A percentile compares a stretch with the other conserved stretches of the same genome.
phyloP scores from a whole-genome alignment of 768 basidiomycete species.

The Collybiopsis confluens region DNA sequence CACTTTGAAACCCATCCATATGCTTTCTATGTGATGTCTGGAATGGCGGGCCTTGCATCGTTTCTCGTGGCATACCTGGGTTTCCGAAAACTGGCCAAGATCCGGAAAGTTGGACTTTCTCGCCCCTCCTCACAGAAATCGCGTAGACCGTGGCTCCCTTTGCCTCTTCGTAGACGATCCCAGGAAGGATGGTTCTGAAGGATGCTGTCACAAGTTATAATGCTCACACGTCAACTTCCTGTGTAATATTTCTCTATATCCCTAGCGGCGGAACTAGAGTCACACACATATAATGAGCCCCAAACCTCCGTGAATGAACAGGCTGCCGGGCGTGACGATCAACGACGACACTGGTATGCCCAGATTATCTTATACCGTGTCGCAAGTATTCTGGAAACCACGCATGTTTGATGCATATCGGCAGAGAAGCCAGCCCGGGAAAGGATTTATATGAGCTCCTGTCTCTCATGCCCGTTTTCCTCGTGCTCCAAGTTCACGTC shows the following conservation, averaged over 20 bases:
- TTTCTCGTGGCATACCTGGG: conserved; percentile 62
- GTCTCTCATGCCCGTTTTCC: too few relatives aligned
- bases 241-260: neutral
- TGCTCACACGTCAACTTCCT: neutral
- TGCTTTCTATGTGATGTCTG: conserved; percentile 69
- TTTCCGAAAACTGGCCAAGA: conserved; percentile 54
- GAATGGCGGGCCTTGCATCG: conserved; percentile 53
- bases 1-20: conserved; percentile 69
- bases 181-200: conserved; percentile 32
- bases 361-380: too few relatives aligned
- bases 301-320: too few relatives aligned
- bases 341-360: too few relatives aligned
- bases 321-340: too few relatives aligned
- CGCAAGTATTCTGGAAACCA: too few relatives aligned
- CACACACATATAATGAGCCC: too few relatives aligned
- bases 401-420: too few relatives aligned
- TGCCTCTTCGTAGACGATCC: conserved; percentile 34
- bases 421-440: too few relatives aligned
- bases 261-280: neutral
- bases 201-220: neutral
- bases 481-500: too few relatives aligned
- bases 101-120: conserved; percentile 38
- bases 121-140: conserved; percentile 14
- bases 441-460: too few relatives aligned
- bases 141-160: conserved; percentile 29